Evolutionary conservation across 306 rosid species (phyloP).

Genomic region (Fragaria vesca): DNA sequence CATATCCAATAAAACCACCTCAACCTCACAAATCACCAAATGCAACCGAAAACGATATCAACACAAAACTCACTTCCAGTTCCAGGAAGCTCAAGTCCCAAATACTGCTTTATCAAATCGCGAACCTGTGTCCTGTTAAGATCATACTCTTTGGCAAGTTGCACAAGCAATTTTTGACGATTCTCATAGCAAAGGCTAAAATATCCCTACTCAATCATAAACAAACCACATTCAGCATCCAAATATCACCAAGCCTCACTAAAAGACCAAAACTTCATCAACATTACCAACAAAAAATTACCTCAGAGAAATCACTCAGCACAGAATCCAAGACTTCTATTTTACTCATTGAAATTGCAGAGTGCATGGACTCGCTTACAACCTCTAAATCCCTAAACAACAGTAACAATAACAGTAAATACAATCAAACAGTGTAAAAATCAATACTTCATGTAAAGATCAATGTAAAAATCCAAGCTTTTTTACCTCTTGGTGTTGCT

Average conservation of each 20-base stretch:
- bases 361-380: slow-evolving; percentile 70
- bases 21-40: slow-evolving; percentile 8
- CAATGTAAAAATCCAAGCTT: neutral
- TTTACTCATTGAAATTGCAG: slow-evolving; percentile 72
- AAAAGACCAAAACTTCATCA: neutral
- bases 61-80: slow-evolving; percentile 48
- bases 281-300: neutral
- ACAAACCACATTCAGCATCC: slow-evolving; percentile 12
- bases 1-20: slow-evolving; percentile 17
- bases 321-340: slow-evolving; percentile 65
- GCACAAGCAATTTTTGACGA: slow-evolving; percentile 61
- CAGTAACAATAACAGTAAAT: neutral
- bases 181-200: slow-evolving; percentile 54
- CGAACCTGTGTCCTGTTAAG: slow-evolving; percentile 74
- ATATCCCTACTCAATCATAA: slow-evolving; percentile 61
- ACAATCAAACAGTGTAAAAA: neutral
- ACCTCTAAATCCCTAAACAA: slow-evolving; percentile 55
- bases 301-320: slow-evolving; percentile 78
- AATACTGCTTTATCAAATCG: slow-evolving; percentile 74
- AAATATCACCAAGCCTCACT: neutral
- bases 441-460: too few species aligned
- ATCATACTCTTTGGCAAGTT: slow-evolving; percentile 83
- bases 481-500: slow-evolving; percentile 53
- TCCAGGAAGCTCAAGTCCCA: slow-evolving; percentile 69
- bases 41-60: neutral